Evolutionary conservation across 1,139 yeast species (phyloP), one percentile per base, ranked within the genome.

Genomic region (Geotrichum phurueaensis): DNA sequence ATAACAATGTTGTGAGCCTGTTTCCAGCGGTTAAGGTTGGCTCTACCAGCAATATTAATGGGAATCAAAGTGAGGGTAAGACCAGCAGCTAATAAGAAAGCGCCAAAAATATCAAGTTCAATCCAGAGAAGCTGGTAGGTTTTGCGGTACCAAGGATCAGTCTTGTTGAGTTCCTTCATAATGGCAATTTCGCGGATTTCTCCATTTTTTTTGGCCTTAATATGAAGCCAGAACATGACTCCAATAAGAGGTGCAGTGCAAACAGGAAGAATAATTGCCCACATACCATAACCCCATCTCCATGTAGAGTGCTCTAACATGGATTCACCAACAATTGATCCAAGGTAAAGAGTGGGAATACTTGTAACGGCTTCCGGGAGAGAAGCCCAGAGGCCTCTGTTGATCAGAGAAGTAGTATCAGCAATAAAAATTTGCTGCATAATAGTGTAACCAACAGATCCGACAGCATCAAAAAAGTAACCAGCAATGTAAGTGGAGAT

Each of bases 271-370:
- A 86, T 84, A 67, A 85, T 82, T 0, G 90, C 89, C 87, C 88
- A 87, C 80, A 86, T 85, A 49, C 86, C 91, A 66, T 86, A 83
- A 65, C 85, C 84, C 82, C 85, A 86, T 52, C 81, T 78, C 92
- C 92, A 86, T 48, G 63, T 62, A 33, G 62, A 65, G 48, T 61
- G 56, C 13, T 62, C 53, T 29, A 66, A 55, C 57, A 66, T 62
- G 6, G 61, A 43, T 36, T 60, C 55, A 54, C 59, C 63, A 20
- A 60, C 76, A 67, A 54, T 59, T 3, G 63, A 60, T 22, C 63
- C 63, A 45, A 60, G 55, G 48, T 60, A 60, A 10, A 60, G 45
- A 43, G 63, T 58, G 20, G 63, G 63, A 33, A 60, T 58, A 31
- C 55, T 56, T 23, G 57, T 58, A 39, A 53, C 51, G 23, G 63